Evolutionary conservation across 495 filamentous ascomycete genomes (phyloP), one percentile per base, ranked within the genome.

Genomic region (Clohesyomyces aquaticus): DNA sequence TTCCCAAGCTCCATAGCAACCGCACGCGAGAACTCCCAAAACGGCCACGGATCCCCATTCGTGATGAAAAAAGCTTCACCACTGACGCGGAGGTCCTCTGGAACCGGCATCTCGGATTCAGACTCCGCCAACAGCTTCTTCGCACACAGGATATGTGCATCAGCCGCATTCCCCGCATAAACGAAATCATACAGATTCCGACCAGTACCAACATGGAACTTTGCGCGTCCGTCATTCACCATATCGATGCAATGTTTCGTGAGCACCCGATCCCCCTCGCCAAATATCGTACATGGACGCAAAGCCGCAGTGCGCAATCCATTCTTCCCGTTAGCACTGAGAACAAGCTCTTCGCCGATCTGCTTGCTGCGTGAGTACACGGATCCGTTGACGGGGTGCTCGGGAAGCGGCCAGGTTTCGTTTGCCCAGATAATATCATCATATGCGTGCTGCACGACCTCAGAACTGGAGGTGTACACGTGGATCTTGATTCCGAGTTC

Each of bases 61-160:
- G 93, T 96, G 74, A 98, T 85, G 73, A 96, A 83, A 83, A 97
- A 98, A 25, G 88, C 88, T 74, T 97, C 91, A 42, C 94, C 94
- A 71, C 96, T 94, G 19, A 96, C 89, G 23, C 81, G 81, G 76
- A 93, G 89, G 72, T 87, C 76, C 71, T 88, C 85, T 26, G 92
- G 79, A 12, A 86, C 84, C 14, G 77, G 77, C 35, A 77, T 81
- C 35, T 78, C 73, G 32, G 83, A 75, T 23, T 78, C 73, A 51
- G 76, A 74, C 32, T 79, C 73, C 2, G 77, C 75, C 38, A 96
- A 76, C 6, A 98, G 83, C n/a, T 86, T 86, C 32, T 79, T 79
- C 1, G 91, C 87, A 46, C 85, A 85, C 0, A 91, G 79, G 8
- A 89, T 76, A 69, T 92, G 89, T 4, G 84, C 89, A 73, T 91